Conservation (phyloP, 2,329 filamentous ascomycete species). For the Escovopsis sp. region DNA sequence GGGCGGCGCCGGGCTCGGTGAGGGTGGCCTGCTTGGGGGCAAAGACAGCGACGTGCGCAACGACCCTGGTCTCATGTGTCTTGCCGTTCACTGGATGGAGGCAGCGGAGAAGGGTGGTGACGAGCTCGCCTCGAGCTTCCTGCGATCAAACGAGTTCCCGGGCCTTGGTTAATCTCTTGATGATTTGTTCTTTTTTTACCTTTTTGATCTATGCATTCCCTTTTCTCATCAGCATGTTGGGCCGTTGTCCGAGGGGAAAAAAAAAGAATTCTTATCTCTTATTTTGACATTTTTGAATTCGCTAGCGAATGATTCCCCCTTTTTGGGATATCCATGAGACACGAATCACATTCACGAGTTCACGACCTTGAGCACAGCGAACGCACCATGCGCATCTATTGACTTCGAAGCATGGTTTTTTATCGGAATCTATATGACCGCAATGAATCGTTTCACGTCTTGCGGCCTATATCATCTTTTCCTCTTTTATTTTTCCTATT, state of each 20-base stretch:
- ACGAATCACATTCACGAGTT: too few relatives aligned
- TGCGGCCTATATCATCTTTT: neutral
- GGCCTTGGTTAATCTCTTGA: slow-evolving; percentile 14
- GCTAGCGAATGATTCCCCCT: too few relatives aligned
- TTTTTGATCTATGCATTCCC: neutral
- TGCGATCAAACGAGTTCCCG: slow-evolving; percentile 49
- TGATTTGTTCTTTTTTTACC: neutral
- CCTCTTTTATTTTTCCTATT: neutral
- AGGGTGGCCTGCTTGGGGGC: slow-evolving; percentile 12
- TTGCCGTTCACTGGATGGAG: slow-evolving; percentile 97
- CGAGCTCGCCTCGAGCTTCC: slow-evolving; percentile 64
- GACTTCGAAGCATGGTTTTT: too few relatives aligned
- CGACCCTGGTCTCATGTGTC: slow-evolving; percentile 80
- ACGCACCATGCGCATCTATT: too few relatives aligned
- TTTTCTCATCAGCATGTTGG: too few relatives aligned
- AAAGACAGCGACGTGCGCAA: slow-evolving; percentile 43
- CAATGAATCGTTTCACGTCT: too few relatives aligned
- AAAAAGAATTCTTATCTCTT: too few relatives aligned
- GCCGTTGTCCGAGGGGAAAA: too few relatives aligned
- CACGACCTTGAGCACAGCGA: too few relatives aligned
- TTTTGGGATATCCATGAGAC: too few relatives aligned
- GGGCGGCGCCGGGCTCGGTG: slow-evolving; percentile 8
- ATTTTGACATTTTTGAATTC: too few relatives aligned
- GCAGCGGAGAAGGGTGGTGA: slow-evolving; percentile 76
- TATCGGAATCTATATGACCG: too few relatives aligned